Evolutionary conservation across 768 basidiomycete genomes (phyloP), one percentile per base, ranked within the genome.

Genomic region (Lyophyllum decastes): DNA sequence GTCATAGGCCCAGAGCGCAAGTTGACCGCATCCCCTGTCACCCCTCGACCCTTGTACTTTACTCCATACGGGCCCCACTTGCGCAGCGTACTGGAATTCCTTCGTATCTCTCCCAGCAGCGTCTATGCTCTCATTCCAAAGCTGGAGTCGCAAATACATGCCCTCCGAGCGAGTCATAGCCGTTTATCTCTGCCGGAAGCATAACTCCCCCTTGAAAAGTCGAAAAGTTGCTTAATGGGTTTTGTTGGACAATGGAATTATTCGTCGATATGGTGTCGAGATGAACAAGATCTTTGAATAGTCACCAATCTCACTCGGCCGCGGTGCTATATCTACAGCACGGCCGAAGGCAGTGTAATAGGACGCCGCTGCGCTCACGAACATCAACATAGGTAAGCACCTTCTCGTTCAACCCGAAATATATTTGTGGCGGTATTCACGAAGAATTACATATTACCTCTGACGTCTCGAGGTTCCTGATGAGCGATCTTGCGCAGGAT

Each of bases 381-480:
- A 55, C 49, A 45, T 57, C 24, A 24, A 41, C 41, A 27, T 21
- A 50, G 48, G 44, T 50, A 43, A 56, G 38, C 17, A 44, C 26
- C 25, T 38, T 11, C 10, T 52, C 48, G 11, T 2, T 38, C 21
- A 30, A 27, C 26, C 47, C 47, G n/a, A 19, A 30, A 27, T 11
- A 26, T 26, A 17, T 16, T 16, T 50, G 53, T 54, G 45, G 49
- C 34, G 44, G 19, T 22, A 27, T 33, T 52, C 49, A 49, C 12
- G 40, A 33, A 34, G 34, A n/a, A 19, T 44, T n/a, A 19, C 21
- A 41, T 30, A 27, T 24, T 34, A 40, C 47, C 25, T 33, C 49
- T 26, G 33, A 19, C 26, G 22, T 3, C 45, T 54, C 26, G 30
- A 41, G 8, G 16, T 11, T 19, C 51, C 51, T 38, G 35, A 41